Evolutionary conservation across 352 stramenopile species (phyloP).

Genomic region (Achlya hypogyna): DNA sequence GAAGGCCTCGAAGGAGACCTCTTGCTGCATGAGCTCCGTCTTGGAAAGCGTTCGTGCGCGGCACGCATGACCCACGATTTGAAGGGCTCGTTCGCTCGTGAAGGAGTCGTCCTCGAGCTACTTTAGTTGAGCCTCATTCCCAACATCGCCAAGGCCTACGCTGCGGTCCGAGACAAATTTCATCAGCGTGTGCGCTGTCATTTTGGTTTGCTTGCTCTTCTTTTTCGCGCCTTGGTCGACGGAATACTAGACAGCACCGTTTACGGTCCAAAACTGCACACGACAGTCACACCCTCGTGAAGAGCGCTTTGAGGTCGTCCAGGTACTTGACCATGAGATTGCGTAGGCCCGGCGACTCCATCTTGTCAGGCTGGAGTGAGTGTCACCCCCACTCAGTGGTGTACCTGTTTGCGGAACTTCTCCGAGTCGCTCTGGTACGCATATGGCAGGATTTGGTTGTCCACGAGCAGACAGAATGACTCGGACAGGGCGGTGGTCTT

Average conservation of each 20-base stretch:
- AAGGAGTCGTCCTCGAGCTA: constrained; percentile 14
- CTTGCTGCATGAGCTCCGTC: constrained; percentile 28
- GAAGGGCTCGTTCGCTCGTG: constrained; percentile 13
- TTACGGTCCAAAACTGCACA: too few species aligned
- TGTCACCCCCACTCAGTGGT: background rate
- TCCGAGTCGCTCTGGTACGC: constrained; percentile 64
- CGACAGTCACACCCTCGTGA: constrained; percentile 22
- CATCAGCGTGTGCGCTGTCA: constrained; percentile 13
- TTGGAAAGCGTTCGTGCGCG: constrained; percentile 10
- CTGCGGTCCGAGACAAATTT: constrained; percentile 19
- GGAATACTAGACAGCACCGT: constrained; percentile 4
- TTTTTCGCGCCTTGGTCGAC: constrained; percentile 10
- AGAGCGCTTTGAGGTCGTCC: constrained; percentile 49
- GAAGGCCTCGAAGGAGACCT: constrained; percentile 52
- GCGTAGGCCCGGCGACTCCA: constrained; percentile 58
- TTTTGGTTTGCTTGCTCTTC: background rate
- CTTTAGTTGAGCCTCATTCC: background rate
- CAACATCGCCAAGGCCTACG: background rate
- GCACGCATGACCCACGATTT: constrained; percentile 15
- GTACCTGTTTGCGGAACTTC: constrained; percentile 49
- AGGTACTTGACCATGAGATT: constrained; percentile 49
- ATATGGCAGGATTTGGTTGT: constrained; percentile 65
- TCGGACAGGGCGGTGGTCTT: constrained; percentile 45
- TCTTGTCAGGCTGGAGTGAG: background rate
- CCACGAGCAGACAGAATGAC: constrained; percentile 60